Conservation (phyloP, 2,329 filamentous ascomycete species). For the Talaromyces sp. region DNA sequence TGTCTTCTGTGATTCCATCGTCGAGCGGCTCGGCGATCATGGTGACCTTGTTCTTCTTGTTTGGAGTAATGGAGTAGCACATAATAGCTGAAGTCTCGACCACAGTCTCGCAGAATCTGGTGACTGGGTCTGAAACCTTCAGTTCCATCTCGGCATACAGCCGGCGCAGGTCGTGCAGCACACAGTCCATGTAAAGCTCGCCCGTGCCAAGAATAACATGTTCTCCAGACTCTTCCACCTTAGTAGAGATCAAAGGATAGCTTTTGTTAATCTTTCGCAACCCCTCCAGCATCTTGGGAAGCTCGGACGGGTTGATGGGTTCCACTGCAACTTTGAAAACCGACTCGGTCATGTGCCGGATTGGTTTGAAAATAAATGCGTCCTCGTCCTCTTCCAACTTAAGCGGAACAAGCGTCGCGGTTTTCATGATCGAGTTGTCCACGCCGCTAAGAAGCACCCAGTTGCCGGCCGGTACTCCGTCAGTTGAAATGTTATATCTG, state of each 20-base stretch:
- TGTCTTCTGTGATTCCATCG: conserved; percentile 89
- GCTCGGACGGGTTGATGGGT: conserved; percentile 93
- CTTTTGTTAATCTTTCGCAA: conserved; percentile 96
- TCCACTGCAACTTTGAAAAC: conserved; percentile 98
- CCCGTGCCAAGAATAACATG: conserved; percentile 93
- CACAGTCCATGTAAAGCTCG: conserved; percentile 99
- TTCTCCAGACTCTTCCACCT: conserved; percentile 96
- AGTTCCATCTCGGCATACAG: conserved; percentile 99
- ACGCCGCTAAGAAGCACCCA: conserved; percentile 88
- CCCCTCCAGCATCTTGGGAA: conserved; percentile 98
- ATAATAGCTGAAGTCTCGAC: conserved; percentile 96
- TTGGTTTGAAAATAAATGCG: conserved; percentile 88
- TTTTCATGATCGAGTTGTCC: conserved; percentile 98
- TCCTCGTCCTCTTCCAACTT: conserved; percentile 82
- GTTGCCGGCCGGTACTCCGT: conserved; percentile 89
- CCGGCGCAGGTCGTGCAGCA: conserved; percentile 85
- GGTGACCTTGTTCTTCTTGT: conserved; percentile 99
- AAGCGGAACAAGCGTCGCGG: conserved; percentile 79
- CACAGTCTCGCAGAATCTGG: conserved; percentile 94
- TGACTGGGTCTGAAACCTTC: conserved; percentile 96
- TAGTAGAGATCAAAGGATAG: conserved; percentile 91
- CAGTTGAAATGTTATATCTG: conserved; percentile 85
- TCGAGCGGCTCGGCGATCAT: conserved; percentile 97
- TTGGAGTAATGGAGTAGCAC: conserved; percentile 94
- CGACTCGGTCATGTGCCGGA: conserved; percentile 93